Evolutionary conservation across 768 basidiomycete species (phyloP).

Genomic region (Pulveroboletus sp.): DNA sequence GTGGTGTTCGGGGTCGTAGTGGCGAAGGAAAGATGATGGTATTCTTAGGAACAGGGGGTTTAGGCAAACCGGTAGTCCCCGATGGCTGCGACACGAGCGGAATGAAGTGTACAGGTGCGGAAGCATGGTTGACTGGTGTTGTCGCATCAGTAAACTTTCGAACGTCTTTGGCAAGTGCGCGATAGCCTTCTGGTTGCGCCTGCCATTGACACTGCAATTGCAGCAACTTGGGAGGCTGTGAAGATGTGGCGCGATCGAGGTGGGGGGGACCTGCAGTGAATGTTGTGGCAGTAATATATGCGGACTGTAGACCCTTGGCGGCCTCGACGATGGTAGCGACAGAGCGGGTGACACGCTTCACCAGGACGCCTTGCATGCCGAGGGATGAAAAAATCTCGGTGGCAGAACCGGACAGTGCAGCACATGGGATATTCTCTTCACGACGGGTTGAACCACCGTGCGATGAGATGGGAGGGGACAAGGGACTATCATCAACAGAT

Average conservation of each 20-base stretch:
- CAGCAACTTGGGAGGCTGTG: constrained; percentile 13
- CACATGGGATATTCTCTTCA: constrained; percentile 19
- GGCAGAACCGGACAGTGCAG: constrained; percentile 1
- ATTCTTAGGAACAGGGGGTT: constrained; percentile 29
- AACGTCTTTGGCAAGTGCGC: constrained; percentile 41
- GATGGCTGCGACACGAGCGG: constrained; percentile 36
- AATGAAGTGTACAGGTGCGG: constrained; percentile 37
- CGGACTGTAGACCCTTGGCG: constrained; percentile 53
- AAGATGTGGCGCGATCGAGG: constrained; percentile 9
- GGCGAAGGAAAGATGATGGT: constrained; percentile 39
- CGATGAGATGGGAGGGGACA: constrained; percentile 17
- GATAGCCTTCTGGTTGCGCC: constrained; percentile 37
- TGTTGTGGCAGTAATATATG: constrained; percentile 51
- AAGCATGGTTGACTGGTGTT: constrained; percentile 8
- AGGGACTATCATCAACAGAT: constrained; percentile 36
- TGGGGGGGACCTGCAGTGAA: constrained; percentile 38
- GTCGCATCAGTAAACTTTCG: constrained; percentile 33
- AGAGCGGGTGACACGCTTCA: constrained; percentile 32
- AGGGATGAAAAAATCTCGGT: not conserved
- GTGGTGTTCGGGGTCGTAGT: constrained; percentile 36
- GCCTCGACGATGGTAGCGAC: constrained; percentile 43
- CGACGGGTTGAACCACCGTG: not conserved
- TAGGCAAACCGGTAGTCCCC: constrained; percentile 25
- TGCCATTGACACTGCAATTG: constrained; percentile 12
- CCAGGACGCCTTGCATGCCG: constrained; percentile 11